A percentile compares a stretch with the other conserved stretches of the same genome.
phyloP scores from a whole-genome alignment of 495 filamentous ascomycete species.

The Neurospora sp. region DNA sequence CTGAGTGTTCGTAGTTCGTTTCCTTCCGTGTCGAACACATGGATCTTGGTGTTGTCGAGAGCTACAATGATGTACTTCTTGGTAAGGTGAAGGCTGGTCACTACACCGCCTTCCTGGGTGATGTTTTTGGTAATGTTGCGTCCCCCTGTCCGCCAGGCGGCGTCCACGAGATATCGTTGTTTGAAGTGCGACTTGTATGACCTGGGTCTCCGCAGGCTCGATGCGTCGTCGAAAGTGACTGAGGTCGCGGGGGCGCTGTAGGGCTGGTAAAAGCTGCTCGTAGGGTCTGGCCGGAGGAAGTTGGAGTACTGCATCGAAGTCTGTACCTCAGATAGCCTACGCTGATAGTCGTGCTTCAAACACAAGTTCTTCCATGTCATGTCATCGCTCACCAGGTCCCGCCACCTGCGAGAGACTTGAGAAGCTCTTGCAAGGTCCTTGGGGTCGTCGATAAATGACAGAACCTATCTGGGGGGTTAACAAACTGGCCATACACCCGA shows the following conservation, averaged over 20 bases:
- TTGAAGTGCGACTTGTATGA: conserved; percentile 97
- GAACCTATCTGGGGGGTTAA: conserved; percentile 44
- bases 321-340: conserved; percentile 40
- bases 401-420: conserved; percentile 87
- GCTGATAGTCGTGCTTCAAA: conserved; percentile 80
- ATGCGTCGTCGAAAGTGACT: conserved; percentile 29
- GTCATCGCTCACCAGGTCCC: conserved; percentile 87
- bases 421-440: conserved; percentile 84
- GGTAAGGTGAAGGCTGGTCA: conserved; percentile 90
- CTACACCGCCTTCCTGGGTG: conserved; percentile 90
- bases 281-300: conserved; percentile 12
- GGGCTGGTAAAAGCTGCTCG: neutral
- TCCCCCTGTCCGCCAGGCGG: conserved; percentile 89
- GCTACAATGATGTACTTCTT: conserved; percentile 95
- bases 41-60: conserved; percentile 95
- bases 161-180: conserved; percentile 91
- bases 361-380: conserved; percentile 97
- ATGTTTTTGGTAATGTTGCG: conserved; percentile 69
- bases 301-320: conserved; percentile 16
- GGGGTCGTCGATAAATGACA: conserved; percentile 91
- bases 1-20: conserved; percentile 78
- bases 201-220: conserved; percentile 29
- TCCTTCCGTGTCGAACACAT: conserved; percentile 91
- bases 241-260: conserved; percentile 6
- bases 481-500: neutral